These are phyloP conservation scores for Zymoseptoria tritici DNA, from an alignment of 2,329 filamentous ascomycete species.

Conservation along the genomic window DNA sequence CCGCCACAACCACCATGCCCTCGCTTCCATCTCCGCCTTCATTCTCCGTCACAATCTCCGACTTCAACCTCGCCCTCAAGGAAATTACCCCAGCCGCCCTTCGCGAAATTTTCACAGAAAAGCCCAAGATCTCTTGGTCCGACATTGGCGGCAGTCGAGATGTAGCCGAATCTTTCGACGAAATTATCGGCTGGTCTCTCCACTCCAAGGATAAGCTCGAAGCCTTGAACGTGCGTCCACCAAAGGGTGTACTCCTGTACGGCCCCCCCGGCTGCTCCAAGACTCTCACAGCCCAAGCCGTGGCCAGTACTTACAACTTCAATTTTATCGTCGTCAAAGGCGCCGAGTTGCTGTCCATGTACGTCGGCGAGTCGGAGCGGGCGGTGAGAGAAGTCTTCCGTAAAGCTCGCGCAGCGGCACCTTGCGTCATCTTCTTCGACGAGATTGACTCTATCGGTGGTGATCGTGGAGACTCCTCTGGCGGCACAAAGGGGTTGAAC, in stretches of 20 bases:
- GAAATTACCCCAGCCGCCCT: conserved; percentile 75
- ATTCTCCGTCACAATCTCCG: conserved; percentile 28
- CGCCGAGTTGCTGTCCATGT: conserved; percentile 90
- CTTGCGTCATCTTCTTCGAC: conserved; percentile 94
- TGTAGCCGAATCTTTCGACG: conserved; percentile 57
- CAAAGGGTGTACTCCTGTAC: conserved; percentile 81
- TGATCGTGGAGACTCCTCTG: conserved; percentile 44
- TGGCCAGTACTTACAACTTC: conserved; percentile 81
- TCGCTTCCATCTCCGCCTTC: background rate
- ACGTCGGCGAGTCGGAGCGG: conserved; percentile 89
- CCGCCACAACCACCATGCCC: background rate
- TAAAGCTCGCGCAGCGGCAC: conserved; percentile 74
- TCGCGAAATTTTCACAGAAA: conserved; percentile 81
- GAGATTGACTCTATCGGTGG: conserved; percentile 80
- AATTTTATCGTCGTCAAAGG: conserved; percentile 95
- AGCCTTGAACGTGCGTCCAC: conserved; percentile 49
- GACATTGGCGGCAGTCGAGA: conserved; percentile 80
- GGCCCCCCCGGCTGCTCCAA: conserved; percentile 93
- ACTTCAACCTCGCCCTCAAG: conserved; percentile 59
- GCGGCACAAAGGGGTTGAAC: conserved; percentile 56
- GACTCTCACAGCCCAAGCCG: conserved; percentile 81
- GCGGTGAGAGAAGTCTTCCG: conserved; percentile 78
- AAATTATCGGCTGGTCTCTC: conserved; percentile 52
- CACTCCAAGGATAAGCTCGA: conserved; percentile 48
- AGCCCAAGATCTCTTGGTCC: conserved; percentile 74